Percentiles rank a stretch among this genome's conserved stretches.
Conservation (phyloP, 2,329 filamentous ascomycete genomes). For the Paecilomyces fulvus region DNA sequence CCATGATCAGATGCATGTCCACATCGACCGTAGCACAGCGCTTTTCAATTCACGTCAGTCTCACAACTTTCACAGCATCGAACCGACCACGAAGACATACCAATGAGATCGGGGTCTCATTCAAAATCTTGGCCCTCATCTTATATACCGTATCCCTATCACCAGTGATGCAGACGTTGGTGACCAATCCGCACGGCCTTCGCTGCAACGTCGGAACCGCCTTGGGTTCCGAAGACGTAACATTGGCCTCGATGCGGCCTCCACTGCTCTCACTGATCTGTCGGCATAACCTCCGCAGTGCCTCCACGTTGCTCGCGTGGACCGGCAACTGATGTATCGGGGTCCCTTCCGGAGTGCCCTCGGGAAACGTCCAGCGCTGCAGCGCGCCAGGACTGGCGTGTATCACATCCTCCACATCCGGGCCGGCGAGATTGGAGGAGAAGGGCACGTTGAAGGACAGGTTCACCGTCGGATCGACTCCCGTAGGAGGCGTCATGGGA, state of each 20-base stretch:
- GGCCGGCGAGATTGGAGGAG: slow-evolving; percentile 81
- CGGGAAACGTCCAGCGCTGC: slow-evolving; percentile 86
- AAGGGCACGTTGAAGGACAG: slow-evolving; percentile 98
- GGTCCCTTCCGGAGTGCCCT: slow-evolving; percentile 73
- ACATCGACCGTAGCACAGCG: slow-evolving; percentile 90
- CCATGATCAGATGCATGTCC: slow-evolving; percentile 81
- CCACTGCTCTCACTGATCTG: slow-evolving; percentile 63
- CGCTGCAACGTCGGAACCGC: slow-evolving; percentile 43
- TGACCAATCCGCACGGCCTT: slow-evolving; percentile 54
- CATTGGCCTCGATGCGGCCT: slow-evolving; percentile 71
- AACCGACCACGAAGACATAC: slow-evolving; percentile 46
- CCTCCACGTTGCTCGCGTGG: slow-evolving; percentile 76
- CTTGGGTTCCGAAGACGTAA: slow-evolving; percentile 74
- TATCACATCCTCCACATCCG: slow-evolving; percentile 88
- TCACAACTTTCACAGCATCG: neutral
- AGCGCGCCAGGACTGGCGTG: slow-evolving; percentile 84
- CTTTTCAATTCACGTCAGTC: slow-evolving; percentile 41
- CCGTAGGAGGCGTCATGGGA: slow-evolving; percentile 56
- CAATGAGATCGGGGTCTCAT: slow-evolving; percentile 84
- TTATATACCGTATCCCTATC: slow-evolving; percentile 80
- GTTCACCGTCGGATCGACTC: slow-evolving; percentile 71
- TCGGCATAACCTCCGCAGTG: slow-evolving; percentile 69
- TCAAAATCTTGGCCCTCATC: slow-evolving; percentile 81
- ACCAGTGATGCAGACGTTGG: slow-evolving; percentile 85
- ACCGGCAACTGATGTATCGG: slow-evolving; percentile 86